Percentiles rank a stretch among this genome's conserved stretches.
Evolutionary conservation across 352 stramenopile genomes (phyloP).

Genomic region (Globisporangium parvum): DNA sequence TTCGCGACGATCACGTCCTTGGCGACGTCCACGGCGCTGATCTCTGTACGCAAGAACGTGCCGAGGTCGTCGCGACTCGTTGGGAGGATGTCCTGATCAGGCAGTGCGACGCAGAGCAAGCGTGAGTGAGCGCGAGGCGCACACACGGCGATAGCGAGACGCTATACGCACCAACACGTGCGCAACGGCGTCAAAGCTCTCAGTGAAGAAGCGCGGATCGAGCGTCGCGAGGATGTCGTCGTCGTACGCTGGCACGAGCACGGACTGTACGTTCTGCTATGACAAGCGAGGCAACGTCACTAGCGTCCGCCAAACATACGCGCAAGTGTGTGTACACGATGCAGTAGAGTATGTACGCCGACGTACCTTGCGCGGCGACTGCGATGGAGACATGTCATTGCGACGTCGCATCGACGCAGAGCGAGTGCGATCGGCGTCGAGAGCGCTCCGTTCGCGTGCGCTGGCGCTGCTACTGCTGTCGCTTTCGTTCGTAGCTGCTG

Average conservation of each 20-base stretch:
- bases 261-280: conserved; percentile 21
- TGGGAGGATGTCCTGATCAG: conserved; percentile 55
- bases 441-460: background rate
- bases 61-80: conserved; percentile 39
- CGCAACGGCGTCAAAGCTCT: conserved; percentile 62
- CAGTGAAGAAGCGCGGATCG: conserved; percentile 77
- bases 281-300: background rate
- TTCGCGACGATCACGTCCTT: conserved; percentile 71
- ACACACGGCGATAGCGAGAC: no score
- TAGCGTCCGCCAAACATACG: background rate
- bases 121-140: no score
- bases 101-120: no score
- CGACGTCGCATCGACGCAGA: conserved; percentile 16
- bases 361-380: conserved; percentile 30
- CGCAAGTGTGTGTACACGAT: background rate
- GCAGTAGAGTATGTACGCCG: background rate
- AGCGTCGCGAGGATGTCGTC: conserved; percentile 68
- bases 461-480: conserved; percentile 2
- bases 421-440: background rate
- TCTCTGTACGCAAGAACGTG: conserved; percentile 72
- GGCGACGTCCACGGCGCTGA: conserved; percentile 74
- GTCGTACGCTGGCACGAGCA: conserved; percentile 54
- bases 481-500: conserved; percentile 11
- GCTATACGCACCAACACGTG: conserved; percentile 61
- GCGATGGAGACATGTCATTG: conserved; percentile 25